Base-by-base conservation (phyloP, 352 stramenopile species). In the Globisporangium uncinulatum region DNA sequence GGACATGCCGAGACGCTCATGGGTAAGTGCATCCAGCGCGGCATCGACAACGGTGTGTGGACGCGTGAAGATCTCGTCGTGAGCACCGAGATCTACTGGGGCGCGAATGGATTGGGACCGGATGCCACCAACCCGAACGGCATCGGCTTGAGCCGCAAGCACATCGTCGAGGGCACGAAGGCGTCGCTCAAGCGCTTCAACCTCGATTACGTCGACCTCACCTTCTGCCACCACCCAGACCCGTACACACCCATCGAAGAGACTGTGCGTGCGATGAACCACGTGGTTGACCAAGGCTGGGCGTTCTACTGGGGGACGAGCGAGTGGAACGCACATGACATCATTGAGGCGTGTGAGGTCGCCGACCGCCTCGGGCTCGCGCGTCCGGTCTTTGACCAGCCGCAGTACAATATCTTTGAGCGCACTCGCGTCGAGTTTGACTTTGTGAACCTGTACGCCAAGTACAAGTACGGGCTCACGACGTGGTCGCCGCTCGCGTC, bases 71-170 rank as follows among this genome's bases (percentile, higher is more conserved):
- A 85, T 9, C 44, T 89, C 1, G 69, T 89, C 4, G 51, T 89
- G 43, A 68, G 58, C n/a, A 86, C 75, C 42, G 89, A 90, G 60
- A 67, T 88, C 57, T 79, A 72, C 19, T 59, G 69, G 5, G 75
- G 66, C n/a, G n/a, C n/a, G n/a, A n/a, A n/a, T n/a, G n/a, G n/a
- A n/a, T n/a, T n/a, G n/a, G n/a, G n/a, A n/a, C n/a, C n/a, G 3
- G 51, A 57, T 17, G 61, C 60, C 10, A 48, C 15, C 15, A 54
- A 56, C 3, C 62, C 56, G 1, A 82, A 75, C 36, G 46, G 41
- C 24, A 31, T 62, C 10, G 64, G 70, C 20, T 32, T 72, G 1
- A 76, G 56, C 20, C 61, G 70, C n/a, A 81, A 81, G 42, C 61
- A 80, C 46, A 69, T 90, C 41, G 56, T 77, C 11, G 72, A 83